Evolutionary conservation across 2,329 filamentous ascomycete genomes (phyloP), one percentile per base, ranked within the genome.

Genomic region (Rutstroemia sp.): DNA sequence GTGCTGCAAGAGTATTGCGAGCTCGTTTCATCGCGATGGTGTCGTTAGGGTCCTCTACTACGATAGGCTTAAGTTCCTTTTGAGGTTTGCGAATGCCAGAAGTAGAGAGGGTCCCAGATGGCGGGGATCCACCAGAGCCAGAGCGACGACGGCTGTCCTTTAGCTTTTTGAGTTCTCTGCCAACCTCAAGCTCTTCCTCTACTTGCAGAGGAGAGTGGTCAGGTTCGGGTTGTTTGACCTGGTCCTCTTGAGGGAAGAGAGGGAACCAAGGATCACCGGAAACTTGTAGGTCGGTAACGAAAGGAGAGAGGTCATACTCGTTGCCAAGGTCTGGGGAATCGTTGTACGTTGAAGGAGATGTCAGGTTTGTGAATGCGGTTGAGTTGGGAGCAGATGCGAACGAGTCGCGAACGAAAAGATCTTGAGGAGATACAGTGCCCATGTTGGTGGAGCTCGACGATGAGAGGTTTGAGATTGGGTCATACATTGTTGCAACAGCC

Each of bases 1-100:
- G 90, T 66, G 92, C 92, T 17, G 92, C 92, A 71, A 95, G 81
- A 8, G 91, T 95, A 72, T 96, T 97, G 64, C 91, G 87, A 51
- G 91, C 92, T 71, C 92, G 88, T 84, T 96, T 96, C 78, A 92
- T 82, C 19, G 89, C 90, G n/a, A 87, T 71, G 9, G 80, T 81
- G 67, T 96, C 92, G 44, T 65, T 74, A 0, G 84, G 81, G 64
- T 96, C 89, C 27, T 86, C 82, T 39, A 91, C 81, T 59, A 87
- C 75, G 69, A 96, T 92, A 6, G 86, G 85, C 60, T 88, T 86
- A 55, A 95, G 76, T 60, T 87, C 85, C 78, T 92, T 92, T 68
- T 89, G 84, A 61, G 89, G 87, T 70, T 88, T 86, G 63, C 88
- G 87, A 63, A 86, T 77, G 48, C 85, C 76, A 50, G 82, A 88